Percentiles rank a stretch among this genome's conserved stretches.
Conservation (phyloP, 495 filamentous ascomycete species). For the Aspergillus haitiensis region DNA sequence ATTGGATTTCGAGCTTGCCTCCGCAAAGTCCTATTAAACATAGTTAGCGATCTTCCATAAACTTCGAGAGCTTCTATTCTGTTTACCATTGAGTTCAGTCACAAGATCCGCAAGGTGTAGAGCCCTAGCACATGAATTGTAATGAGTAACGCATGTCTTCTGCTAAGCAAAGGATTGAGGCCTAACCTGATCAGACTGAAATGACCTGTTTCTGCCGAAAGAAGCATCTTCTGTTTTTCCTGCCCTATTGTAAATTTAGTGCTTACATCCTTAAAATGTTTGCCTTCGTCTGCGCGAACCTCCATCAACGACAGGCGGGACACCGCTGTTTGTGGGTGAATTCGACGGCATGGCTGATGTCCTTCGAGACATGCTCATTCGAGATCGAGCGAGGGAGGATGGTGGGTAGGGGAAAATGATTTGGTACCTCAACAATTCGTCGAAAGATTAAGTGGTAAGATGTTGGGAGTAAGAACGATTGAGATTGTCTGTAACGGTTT, state of each 20-base stretch:
- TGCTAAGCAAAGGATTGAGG: constrained; percentile 6
- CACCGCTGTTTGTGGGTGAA: constrained; percentile 36
- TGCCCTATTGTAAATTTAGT: constrained; percentile 51
- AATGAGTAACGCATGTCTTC: constrained; percentile 21
- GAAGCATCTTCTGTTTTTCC: constrained; percentile 84
- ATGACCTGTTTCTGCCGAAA: constrained; percentile 73
- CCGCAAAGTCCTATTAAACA: constrained; percentile 51
- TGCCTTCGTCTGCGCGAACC: constrained; percentile 33
- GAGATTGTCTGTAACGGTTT: constrained; percentile 30
- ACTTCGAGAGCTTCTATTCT: not conserved
- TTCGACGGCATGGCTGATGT: constrained; percentile 44
- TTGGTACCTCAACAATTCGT: constrained; percentile 5
- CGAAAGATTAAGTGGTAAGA: constrained; percentile 19
- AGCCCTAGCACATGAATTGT: constrained; percentile 52
- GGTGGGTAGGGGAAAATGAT: constrained; percentile 11
- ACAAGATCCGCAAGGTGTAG: constrained; percentile 94
- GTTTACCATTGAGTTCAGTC: constrained; percentile 87
- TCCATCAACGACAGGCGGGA: constrained; percentile 39
- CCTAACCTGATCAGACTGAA: constrained; percentile 70
- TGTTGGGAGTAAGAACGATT: constrained; percentile 22
- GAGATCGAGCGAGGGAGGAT: constrained; percentile 8
- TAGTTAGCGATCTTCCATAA: constrained; percentile 20
- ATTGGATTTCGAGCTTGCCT: constrained; percentile 36
- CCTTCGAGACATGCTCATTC: constrained; percentile 49
- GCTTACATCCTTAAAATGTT: constrained; percentile 9